Evolutionary conservation across 2,329 filamentous ascomycete genomes (phyloP).

Genomic region (Fusarium nelsonii): DNA sequence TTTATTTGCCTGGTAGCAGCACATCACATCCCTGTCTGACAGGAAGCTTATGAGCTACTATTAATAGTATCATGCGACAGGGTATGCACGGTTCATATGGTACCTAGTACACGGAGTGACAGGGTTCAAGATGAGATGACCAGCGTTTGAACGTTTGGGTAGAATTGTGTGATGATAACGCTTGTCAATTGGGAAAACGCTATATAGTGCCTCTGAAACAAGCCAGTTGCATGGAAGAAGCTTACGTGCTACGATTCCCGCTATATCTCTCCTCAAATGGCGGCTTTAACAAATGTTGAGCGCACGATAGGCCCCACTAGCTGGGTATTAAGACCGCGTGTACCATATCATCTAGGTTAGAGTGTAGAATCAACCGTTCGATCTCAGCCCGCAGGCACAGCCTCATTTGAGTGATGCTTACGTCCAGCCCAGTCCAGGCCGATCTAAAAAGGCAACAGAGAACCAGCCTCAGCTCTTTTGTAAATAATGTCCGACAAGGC

Average conservation of each 20-base stretch:
- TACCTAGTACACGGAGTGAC: neutral
- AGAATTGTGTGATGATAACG: neutral
- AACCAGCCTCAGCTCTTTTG: neutral
- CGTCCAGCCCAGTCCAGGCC: conserved; percentile 3
- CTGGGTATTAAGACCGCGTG: neutral
- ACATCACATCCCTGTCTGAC: conserved; percentile 28
- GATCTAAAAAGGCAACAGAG: conserved; percentile 6
- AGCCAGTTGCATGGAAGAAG: neutral
- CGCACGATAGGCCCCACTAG: neutral
- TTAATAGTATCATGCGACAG: conserved; percentile 27
- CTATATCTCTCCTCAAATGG: neutral
- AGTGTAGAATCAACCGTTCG: conserved; percentile 15
- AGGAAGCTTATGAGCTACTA: conserved; percentile 36
- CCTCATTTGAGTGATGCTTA: conserved; percentile 13
- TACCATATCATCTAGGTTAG: neutral
- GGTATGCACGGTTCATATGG: conserved; percentile 19
- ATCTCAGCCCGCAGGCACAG: conserved; percentile 26
- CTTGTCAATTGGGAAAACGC: neutral
- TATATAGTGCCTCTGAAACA: too few relatives aligned
- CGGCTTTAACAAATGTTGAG: neutral
- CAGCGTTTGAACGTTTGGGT: neutral
- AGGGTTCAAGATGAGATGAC: neutral
- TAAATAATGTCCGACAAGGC: conserved; percentile 15
- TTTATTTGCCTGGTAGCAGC: neutral
- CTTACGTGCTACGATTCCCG: neutral